Percentiles rank a stretch among this genome's conserved stretches.
Evolutionary conservation across 306 rosid species (phyloP).

Genomic region (Cucurbita maxima): DNA sequence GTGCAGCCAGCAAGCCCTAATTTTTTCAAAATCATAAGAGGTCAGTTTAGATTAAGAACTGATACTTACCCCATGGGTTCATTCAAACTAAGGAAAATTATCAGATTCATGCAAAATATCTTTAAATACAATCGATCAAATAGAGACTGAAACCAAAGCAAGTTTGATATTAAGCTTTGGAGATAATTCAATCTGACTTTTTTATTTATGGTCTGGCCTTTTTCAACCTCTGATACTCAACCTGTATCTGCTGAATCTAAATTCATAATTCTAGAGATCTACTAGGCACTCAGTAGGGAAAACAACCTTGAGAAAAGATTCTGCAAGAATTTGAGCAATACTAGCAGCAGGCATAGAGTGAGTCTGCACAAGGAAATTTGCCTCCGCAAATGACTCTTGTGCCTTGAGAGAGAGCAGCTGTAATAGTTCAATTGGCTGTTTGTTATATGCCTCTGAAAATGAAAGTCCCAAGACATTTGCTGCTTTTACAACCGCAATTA

Average conservation of each 20-base stretch:
- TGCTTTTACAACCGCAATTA: constrained; percentile 74
- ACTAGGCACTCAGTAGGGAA: background rate
- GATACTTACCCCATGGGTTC: background rate
- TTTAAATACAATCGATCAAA: background rate
- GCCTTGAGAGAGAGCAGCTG: constrained; percentile 97
- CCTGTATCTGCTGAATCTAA: background rate
- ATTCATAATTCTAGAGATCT: background rate
- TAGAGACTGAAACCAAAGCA: background rate
- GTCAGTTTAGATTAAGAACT: background rate
- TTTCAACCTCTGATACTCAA: no score
- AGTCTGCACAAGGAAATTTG: constrained; percentile 67
- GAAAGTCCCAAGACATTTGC: constrained; percentile 70
- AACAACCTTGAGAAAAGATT: constrained; percentile 84
- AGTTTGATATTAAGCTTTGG: background rate
- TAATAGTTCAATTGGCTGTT: constrained; percentile 80
- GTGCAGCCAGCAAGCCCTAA: constrained; percentile 94
- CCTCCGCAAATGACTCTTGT: constrained; percentile 95
- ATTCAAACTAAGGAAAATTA: background rate
- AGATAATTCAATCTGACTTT: background rate
- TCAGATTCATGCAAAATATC: background rate
- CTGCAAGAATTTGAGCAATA: constrained; percentile 94
- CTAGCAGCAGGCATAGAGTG: constrained; percentile 79
- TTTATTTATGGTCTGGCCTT: no score
- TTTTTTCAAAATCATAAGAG: constrained; percentile 5
- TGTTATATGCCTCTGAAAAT: constrained; percentile 76